Evolutionary conservation across 1,284 basidiomycete genomes (phyloP), one percentile per base, ranked within the genome.

Genomic region (Sporisorium iseilematis-ciliati): DNA sequence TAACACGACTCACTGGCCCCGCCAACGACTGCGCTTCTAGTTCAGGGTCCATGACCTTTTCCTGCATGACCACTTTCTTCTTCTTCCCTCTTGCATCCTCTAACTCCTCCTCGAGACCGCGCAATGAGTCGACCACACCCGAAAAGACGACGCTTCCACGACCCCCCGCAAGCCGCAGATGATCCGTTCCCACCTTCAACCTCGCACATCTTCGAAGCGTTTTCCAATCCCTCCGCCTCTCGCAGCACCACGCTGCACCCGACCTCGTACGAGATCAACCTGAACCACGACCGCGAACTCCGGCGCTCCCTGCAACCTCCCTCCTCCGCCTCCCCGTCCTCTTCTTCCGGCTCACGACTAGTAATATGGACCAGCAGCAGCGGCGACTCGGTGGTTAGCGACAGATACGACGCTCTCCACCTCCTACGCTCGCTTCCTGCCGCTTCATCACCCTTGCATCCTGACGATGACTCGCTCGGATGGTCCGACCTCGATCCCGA

Each of bases 401-500:
- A 72, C 18, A 51, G 65, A 18, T 73, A 54, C 46, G 70, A 73
- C 35, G 70, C 59, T 0, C n/a, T 68, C 7, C 70, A 73, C 49
- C 61, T 73, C 7, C 61, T 73, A n/a, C n/a, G n/a, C n/a, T n/a
- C n/a, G n/a, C n/a, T n/a, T n/a, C n/a, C n/a, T n/a, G n/a, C n/a
- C 12, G 29, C 41, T 2, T n/a, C 54, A 0, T 43, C 64, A 7
- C 64, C 64, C 6, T 1, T 33, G 2, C 50, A 61, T 18, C 14
- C 29, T 33, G 6, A 2, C 4, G 1, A 3, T 3, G n/a, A 56
- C 6, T 61, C 54, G 4, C n/a, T 42, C 0, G 70, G 61, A n/a
- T 73, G 60, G 59, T 73, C 70, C 7, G 70, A 68, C 14, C 57
- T 73, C 6, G 61, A 64, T 25, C 61, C 61, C 42, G 70, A 73